Base-by-base conservation (phyloP, 306 rosid genomes). In the Fagus sylvatica region DNA sequence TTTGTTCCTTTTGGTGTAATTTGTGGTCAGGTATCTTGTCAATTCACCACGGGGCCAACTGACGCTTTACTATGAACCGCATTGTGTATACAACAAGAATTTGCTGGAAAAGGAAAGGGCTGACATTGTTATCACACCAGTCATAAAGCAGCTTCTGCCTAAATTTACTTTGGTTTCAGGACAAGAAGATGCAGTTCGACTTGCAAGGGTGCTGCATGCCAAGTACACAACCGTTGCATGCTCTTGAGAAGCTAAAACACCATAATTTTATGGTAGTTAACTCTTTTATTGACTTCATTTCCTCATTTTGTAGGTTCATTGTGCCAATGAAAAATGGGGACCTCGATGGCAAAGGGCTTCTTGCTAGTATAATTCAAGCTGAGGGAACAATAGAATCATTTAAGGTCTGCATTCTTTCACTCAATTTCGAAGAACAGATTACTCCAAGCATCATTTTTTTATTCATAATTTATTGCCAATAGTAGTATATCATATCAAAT, bases 11-110 rank as follows among this genome's bases (percentile, higher is more conserved):
- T 73, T 72, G 49, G 7, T 73, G 71, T 72, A 75, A 59, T 62
- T 56, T 76, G 36, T 85, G 68, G 32, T 72, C 87, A 94, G 98
- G 77, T 94, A 92, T 78, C 86, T 94, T 59, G 86, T 94, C 55
- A 79, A 37, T 69, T 87, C 93, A 68, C 85, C 89, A 43, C 85
- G 76, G 79, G 93, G 88, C 66, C 91, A 84, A 78, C 74, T 84
- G 83, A 88, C 92, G 71, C 97, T 94, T 74, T 94, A 94, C 80
- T 94, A 94, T 69, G 97, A 94, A 86, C 97, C 98, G 53, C 98
- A 90, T 76, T 94, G 98, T 74, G 92, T 90, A 48, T 94, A 90
- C 83, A 79, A 87, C 78, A 88, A 83, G 74, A 74, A 77, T 69
- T 88, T 69, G 37, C 48, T 92, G 61, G 95, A 84, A 87, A 94